phyloP scores from a whole-genome alignment of 2,329 filamentous ascomycete genomes.

The Colletotrichum sp. region DNA sequence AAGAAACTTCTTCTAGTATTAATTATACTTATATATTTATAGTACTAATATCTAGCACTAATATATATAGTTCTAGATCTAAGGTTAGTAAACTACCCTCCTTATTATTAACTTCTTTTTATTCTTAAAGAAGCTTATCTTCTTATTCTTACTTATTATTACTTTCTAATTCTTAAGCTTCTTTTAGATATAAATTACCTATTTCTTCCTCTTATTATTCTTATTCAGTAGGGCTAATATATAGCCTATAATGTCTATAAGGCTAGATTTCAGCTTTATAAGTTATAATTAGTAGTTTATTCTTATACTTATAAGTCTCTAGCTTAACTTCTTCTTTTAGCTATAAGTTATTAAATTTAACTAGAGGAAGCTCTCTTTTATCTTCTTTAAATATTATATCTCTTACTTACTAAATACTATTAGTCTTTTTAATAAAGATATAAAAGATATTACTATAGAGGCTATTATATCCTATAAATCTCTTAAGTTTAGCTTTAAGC shows the following conservation, averaged over 20 bases:
- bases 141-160: background rate
- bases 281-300: background rate
- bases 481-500: background rate
- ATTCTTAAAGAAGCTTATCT: background rate
- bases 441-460: background rate
- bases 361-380: background rate
- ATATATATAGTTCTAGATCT: background rate
- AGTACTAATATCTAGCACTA: background rate
- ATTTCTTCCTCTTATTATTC: background rate
- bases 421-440: background rate
- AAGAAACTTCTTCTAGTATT: background rate
- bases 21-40: background rate
- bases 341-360: no score
- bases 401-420: background rate
- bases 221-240: background rate
- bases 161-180: background rate
- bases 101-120: background rate
- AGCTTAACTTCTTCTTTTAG: no score
- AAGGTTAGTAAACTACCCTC: background rate
- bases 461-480: background rate
- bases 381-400: background rate
- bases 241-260: background rate
- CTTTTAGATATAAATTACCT: background rate
- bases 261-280: background rate
- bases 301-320: background rate